Base-by-base conservation (phyloP, 1,284 basidiomycete genomes). In the Psilocybe mexicana region DNA sequence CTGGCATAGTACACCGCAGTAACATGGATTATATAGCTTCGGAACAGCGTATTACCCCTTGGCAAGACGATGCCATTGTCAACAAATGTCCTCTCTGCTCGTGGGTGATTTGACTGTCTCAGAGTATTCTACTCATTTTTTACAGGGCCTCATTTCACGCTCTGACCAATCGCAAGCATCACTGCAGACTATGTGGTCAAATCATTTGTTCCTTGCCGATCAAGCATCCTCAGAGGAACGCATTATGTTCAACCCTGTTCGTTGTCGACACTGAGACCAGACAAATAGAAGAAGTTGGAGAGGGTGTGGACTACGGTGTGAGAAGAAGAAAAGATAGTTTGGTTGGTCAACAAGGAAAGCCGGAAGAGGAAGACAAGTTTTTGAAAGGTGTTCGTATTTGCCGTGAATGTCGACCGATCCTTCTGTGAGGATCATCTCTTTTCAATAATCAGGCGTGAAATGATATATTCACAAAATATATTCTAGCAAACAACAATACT, bases 21-120 rank as follows among this genome's bases (percentile, higher is more conserved):
- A 36, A 51, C 3, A 18, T 38, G 10, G 23, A 30, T 60, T 42
- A 50, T 57, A 54, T 40, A 93, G 93, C 83, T 55, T 86, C 87
- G 2, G 96, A 99, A 72, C 95, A 98, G 74, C 79, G 82, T 35
- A 96, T 99, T 65, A 94, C 98, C 2, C 94, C 94, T 11, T 99
- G 96, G 96, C 87, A 98, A 71, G 87, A 92, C 40, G 96, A 98
- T 68, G 77, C 81, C 0, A 70, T 80, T 8, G 92, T 87, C 0
- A 84, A 83, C 33, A 85, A 86, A 55, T 98, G 96, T 76, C 88
- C 92, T 1, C 78, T 96, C 61, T 99, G 96, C 84, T 73, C 74
- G 93, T 93, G 70, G 70, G 90, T 81, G 12, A 25, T 2, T 59
- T 18, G 38, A 7, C 26, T 30, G 47, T 43, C 35, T 24, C 44